Conservation (phyloP, 352 stramenopile species). For the Pythium apleroticum region DNA sequence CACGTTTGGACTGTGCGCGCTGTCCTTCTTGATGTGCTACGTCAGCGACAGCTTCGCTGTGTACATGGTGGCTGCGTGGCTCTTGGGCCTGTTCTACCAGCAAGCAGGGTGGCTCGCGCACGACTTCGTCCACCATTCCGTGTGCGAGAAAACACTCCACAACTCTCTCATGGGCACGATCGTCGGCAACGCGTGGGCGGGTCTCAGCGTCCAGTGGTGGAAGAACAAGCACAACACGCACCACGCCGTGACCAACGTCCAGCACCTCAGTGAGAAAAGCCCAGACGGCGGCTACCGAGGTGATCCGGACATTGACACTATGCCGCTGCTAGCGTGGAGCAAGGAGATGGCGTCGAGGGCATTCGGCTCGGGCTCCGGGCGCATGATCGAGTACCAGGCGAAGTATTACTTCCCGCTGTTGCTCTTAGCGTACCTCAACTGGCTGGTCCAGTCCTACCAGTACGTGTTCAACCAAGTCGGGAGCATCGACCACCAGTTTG, state of each 20-base stretch:
- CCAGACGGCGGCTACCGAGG: constrained; percentile 75
- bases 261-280: constrained; percentile 55
- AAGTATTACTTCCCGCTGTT: constrained; percentile 98
- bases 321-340: constrained; percentile 97
- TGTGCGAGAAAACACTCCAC: constrained; percentile 93
- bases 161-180: constrained; percentile 93
- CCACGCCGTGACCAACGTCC: constrained; percentile 97
- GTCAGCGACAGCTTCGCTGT: constrained; percentile 75
- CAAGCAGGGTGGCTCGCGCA: constrained; percentile 98
- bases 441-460: constrained; percentile 95
- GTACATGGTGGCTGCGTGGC: constrained; percentile 88
- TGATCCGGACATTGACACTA: constrained; percentile 99
- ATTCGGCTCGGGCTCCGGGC: constrained; percentile 80
- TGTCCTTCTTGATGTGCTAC: constrained; percentile 88
- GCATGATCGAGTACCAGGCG: constrained; percentile 92
- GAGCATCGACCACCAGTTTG: constrained; percentile 54
- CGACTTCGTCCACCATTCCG: constrained; percentile 97
- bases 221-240: constrained; percentile 99
- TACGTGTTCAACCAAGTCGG: constrained; percentile 92
- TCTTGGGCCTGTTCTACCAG: constrained; percentile 98
- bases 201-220: constrained; percentile 96
- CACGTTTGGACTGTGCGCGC: constrained; percentile 89
- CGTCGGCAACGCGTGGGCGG: constrained; percentile 97
- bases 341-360: constrained; percentile 92
- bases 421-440: constrained; percentile 95